Percentiles rank a stretch among this genome's conserved stretches.
Conservation (phyloP, 2,329 filamentous ascomycete genomes). For the Epichloe uncinata region DNA sequence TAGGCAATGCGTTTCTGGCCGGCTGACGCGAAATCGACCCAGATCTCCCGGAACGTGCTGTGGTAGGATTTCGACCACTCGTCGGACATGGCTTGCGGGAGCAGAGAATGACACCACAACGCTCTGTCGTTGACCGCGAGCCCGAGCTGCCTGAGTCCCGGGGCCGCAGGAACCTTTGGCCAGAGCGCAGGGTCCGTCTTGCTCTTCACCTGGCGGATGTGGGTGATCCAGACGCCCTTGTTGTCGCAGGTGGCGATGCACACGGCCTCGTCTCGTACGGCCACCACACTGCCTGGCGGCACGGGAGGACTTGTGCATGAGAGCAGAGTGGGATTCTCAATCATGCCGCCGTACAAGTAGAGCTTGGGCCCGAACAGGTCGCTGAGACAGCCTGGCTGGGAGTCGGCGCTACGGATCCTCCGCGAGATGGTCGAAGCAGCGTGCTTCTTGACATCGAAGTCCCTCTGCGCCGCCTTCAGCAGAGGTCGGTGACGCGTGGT, state of each 20-base stretch:
- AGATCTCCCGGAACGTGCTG: conserved; percentile 25
- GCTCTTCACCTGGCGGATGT: conserved; percentile 24
- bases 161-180: conserved; percentile 26
- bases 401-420: conserved; percentile 27
- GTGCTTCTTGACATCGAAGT: conserved; percentile 22
- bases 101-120: conserved; percentile 7
- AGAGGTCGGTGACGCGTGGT: conserved; percentile 22
- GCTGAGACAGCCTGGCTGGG: conserved; percentile 27
- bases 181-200: conserved; percentile 24
- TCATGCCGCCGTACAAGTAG: conserved; percentile 26
- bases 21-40: conserved; percentile 21
- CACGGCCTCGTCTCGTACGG: conserved; percentile 21
- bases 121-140: conserved; percentile 12
- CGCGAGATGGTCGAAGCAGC: conserved; percentile 24
- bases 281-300: conserved; percentile 18
- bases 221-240: conserved; percentile 28
- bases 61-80: conserved; percentile 17
- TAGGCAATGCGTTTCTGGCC: conserved; percentile 19
- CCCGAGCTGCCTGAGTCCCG: conserved; percentile 21
- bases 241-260: conserved; percentile 25
- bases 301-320: neutral
- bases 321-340: conserved; percentile 18
- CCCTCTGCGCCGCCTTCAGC: conserved; percentile 24
- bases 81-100: conserved; percentile 6
- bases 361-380: conserved; percentile 21